Evolutionary conservation across 495 filamentous ascomycete genomes (phyloP).

Genomic region (Aspergillus asperescens): DNA sequence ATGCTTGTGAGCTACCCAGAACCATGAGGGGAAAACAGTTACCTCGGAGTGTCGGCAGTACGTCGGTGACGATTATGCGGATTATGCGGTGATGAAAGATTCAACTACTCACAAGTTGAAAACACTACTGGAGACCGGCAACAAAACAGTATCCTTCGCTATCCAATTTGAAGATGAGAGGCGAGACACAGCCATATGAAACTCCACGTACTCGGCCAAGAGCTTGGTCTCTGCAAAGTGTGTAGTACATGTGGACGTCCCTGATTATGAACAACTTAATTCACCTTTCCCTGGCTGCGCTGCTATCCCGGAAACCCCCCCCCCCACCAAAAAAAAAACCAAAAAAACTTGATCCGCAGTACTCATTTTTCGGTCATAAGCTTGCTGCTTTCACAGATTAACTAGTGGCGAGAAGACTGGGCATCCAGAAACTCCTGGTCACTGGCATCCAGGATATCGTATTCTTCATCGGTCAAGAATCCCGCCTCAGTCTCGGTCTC

Average conservation of each 20-base stretch:
- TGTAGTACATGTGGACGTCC: neutral
- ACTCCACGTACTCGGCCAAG: neutral
- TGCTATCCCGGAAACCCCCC: constrained; percentile 6
- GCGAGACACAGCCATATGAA: constrained; percentile 5
- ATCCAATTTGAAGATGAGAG: constrained; percentile 10
- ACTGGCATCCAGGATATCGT: constrained; percentile 91
- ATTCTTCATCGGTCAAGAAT: constrained; percentile 95
- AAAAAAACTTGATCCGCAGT: neutral
- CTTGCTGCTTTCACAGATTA: constrained; percentile 2
- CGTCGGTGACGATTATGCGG: too few relatives aligned
- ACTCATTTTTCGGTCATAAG: neutral
- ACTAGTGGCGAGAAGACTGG: constrained; percentile 28
- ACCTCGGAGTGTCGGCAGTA: too few relatives aligned
- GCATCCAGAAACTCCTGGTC: constrained; percentile 74
- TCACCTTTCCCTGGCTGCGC: constrained; percentile 8
- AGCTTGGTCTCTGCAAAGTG: neutral
- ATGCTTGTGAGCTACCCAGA: too few relatives aligned
- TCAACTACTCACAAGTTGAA: too few relatives aligned
- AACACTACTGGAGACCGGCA: neutral
- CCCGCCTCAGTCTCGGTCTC: constrained; percentile 50
- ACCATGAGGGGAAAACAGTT: too few relatives aligned
- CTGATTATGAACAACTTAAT: constrained; percentile 7
- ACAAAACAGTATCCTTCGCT: neutral
- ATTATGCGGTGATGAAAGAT: too few relatives aligned
- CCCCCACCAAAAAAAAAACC: too few relatives aligned